Conservation (phyloP, 805 yeast genomes). For the Nakazawaea laoshanensis region DNA sequence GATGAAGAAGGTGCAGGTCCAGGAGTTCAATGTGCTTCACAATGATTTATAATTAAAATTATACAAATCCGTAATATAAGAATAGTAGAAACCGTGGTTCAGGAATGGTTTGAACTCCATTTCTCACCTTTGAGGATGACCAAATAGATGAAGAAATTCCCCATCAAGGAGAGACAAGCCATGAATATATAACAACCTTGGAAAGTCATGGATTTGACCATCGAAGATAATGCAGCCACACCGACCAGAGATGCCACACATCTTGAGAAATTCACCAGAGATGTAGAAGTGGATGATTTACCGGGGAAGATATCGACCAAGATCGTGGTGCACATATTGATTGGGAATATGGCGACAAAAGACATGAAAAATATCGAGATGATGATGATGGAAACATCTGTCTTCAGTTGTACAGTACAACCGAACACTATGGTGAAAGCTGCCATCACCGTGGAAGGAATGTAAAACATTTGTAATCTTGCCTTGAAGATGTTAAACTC, state of each 20-base stretch:
- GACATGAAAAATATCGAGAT: constrained; percentile 47
- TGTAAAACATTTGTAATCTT: constrained; percentile 34
- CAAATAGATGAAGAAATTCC: constrained; percentile 11
- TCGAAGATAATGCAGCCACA: constrained; percentile 47
- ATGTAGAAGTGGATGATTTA: constrained; percentile 57
- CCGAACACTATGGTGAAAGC: constrained; percentile 45
- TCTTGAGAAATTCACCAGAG: constrained; percentile 56
- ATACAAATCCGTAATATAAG: no score
- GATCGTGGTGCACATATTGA: constrained; percentile 49
- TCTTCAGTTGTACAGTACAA: constrained; percentile 47
- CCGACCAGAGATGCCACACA: constrained; percentile 57
- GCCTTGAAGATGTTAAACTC: constrained; percentile 40
- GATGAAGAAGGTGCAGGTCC: constrained; percentile 53
- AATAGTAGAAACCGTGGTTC: no score
- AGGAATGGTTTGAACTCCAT: constrained; percentile 1
- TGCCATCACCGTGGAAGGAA: constrained; percentile 30
- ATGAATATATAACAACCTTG: constrained; percentile 66
- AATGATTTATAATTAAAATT: no score
- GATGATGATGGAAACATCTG: constrained; percentile 40
- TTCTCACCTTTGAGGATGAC: constrained; percentile 5
- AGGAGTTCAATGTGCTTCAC: constrained; percentile 93
- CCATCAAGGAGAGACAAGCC: constrained; percentile 31
- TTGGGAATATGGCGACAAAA: constrained; percentile 37
- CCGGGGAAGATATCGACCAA: constrained; percentile 61
- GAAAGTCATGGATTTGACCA: constrained; percentile 43